Base-by-base conservation (phyloP, 1,284 basidiomycete species). In the Phlebopus sp. region DNA sequence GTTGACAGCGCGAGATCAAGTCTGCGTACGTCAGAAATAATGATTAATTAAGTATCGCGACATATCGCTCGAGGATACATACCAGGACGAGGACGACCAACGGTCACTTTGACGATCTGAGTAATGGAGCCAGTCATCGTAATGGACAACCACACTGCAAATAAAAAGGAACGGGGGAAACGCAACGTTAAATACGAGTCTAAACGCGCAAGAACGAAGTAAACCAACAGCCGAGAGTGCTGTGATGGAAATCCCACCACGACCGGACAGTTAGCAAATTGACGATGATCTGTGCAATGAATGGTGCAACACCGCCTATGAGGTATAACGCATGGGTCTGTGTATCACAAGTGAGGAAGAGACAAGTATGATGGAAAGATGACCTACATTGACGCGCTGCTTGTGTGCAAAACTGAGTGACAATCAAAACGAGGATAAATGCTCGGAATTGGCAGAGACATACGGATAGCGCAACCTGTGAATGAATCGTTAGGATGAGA, bases 161-260 rank as follows among this genome's bases (percentile, higher is more conserved):
- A 37, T 44, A 36, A 21, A 30, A 11, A 11, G 10, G n/a, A 15
- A 23, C 4, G 21, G 21, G 21, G 21, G 6, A 23, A 23, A 6
- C 4, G 21, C 21, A 23, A 36, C 13, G 17, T 47, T n/a, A 42
- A 27, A 5, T 18, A 25, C 17, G 31, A 23, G 7, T 3, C 14
- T 10, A 18, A 1, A 18, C 2, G 17, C 1, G 18, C 2, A 18
- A 37, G 3, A 25, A 30, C 17, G 14, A 10, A 31, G 23, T 5
- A 5, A 10, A 63, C 73, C 50, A 48, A 79, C 79, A 62, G 3
- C 85, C 86, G 8, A 87, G 73, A 21, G 79, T 61, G 37, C 79
- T 74, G 51, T 78, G 79, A 64, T 91, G 87, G 18, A 82, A 66
- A 56, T 90, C 87, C 84, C 86, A 88, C 59, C 77, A 73, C 1